Percentiles rank a stretch among this genome's conserved stretches.
These are phyloP conservation scores for Sclerotinia glacialis DNA, from an alignment of 2,329 filamentous ascomycete genomes.

Conservation along the genomic window DNA sequence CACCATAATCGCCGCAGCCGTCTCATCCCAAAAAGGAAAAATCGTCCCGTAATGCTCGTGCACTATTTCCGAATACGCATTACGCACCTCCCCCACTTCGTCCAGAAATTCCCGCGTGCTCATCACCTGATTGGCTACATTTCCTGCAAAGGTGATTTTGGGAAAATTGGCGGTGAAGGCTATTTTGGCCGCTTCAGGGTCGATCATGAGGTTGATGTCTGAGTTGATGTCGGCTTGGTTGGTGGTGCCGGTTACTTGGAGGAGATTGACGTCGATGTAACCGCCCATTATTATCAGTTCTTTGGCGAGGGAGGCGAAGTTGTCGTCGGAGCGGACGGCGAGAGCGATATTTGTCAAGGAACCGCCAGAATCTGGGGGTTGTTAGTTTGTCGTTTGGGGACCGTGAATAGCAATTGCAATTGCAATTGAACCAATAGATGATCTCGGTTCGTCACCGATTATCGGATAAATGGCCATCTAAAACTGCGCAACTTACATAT, in stretches of 20 bases:
- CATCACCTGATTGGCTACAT: constrained; percentile 49
- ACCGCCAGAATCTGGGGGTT: constrained; percentile 40
- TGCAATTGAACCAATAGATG: not conserved
- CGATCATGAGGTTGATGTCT: constrained; percentile 51
- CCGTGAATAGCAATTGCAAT: rapidly evolving
- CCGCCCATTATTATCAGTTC: constrained; percentile 51
- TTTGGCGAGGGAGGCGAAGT: constrained; percentile 47
- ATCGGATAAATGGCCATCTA: not conserved
- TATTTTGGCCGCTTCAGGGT: constrained; percentile 51
- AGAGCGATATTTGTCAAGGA: constrained; percentile 50
- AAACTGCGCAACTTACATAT: constrained; percentile 39
- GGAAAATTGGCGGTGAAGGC: constrained; percentile 48
- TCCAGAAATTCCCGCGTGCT: constrained; percentile 43
- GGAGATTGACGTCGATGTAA: constrained; percentile 46
- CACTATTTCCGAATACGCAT: constrained; percentile 43
- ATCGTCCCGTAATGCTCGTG: constrained; percentile 42
- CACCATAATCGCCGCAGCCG: constrained; percentile 44
- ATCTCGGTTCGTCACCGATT: not conserved
- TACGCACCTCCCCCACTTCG: constrained; percentile 42
- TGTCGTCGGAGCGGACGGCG: constrained; percentile 46
- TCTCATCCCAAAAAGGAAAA: constrained; percentile 49
- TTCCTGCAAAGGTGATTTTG: constrained; percentile 46
- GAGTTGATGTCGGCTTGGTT: constrained; percentile 36
- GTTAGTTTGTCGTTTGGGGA: not conserved
- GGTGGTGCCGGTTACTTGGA: constrained; percentile 37